A percentile compares a stretch with the other conserved stretches of the same genome.
phyloP scores from a whole-genome alignment of 441 rosid species.

The Syzygium malaccense region DNA sequence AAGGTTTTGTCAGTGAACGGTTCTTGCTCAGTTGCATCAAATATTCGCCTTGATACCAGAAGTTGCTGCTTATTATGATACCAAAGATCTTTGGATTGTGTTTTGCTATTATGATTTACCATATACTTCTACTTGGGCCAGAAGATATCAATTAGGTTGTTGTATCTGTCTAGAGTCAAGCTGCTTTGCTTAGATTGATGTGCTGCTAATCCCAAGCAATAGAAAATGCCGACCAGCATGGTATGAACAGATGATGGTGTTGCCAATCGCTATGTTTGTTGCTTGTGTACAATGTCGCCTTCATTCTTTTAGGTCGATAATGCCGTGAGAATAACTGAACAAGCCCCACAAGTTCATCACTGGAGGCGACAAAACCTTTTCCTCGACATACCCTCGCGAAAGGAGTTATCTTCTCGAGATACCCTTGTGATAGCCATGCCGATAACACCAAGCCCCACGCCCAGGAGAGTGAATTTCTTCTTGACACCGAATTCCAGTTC shows the following conservation, averaged over 20 bases:
- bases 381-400: slow-evolving; percentile 75
- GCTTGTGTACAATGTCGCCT: neutral
- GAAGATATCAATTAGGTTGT: neutral
- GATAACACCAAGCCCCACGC: slow-evolving; percentile 74
- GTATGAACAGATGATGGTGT: neutral
- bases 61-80: neutral
- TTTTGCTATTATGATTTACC: neutral
- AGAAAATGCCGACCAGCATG: neutral
- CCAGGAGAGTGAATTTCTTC: slow-evolving; percentile 73
- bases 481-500: slow-evolving; percentile 39
- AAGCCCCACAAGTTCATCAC: slow-evolving; percentile 28
- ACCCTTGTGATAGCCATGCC: slow-evolving; percentile 58
- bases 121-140: neutral
- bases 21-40: neutral
- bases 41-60: neutral
- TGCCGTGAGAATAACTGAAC: slow-evolving; percentile 42
- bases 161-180: neutral
- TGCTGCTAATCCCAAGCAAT: neutral
- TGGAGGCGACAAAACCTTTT: slow-evolving; percentile 69
- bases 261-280: neutral
- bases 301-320: slow-evolving; percentile 36
- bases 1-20: no score
- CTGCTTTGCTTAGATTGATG: neutral
- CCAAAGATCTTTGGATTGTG: neutral
- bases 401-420: slow-evolving; percentile 40